Base-by-base conservation (phyloP, 2,329 filamentous ascomycete genomes). In the Tolypocladium ophioglossoides region DNA sequence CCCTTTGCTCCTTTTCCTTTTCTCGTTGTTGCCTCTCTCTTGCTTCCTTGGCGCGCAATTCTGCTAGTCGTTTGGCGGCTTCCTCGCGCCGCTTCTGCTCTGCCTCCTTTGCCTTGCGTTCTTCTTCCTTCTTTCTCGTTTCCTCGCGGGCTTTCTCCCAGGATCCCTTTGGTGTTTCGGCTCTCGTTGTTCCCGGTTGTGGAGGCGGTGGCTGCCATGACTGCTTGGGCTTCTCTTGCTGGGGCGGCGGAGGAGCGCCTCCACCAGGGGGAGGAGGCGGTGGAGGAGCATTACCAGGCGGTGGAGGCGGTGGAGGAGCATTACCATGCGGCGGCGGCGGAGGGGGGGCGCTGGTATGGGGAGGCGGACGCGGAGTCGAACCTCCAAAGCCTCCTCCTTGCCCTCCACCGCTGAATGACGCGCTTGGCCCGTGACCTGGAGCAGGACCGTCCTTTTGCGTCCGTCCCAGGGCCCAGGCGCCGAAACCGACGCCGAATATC, bases 71-170 rank as follows among this genome's bases (percentile, higher is more conserved):
- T 55, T 72, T 76, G 38, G 77, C 72, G 3, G 77, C 70, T n/a
- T 82, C 79, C 37, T 83, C 80, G 41, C 76, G 78, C 57, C 78
- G 74, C 59, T 81, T 80, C 58, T 80, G 77, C 58, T 86, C 83
- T 3, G 80, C 82, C 58, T 84, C 81, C 57, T 75, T 78, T 2
- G 72, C 72, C 62, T 77, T 84, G 12, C 82, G 81, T 58, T 86
- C 82, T 59, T 85, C 83, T 59, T 86, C 84, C 54, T 78, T 77
- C 55, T 74, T 78, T 46, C 79, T 74, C 22, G 79, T 85, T 59
- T 87, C 84, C 63, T 88, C 85, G 53, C 84, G 75, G 4, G 84
- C 85, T 65, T 82, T 86, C 60, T 87, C 84, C 85, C 85, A 87
- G 0, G 80, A 74, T 10, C 74, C 72, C 62, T 77, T 78, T 1